Evolutionary conservation across 306 rosid genomes (phyloP), one percentile per base, ranked within the genome.

Genomic region (Lathyrus oleraceus): DNA sequence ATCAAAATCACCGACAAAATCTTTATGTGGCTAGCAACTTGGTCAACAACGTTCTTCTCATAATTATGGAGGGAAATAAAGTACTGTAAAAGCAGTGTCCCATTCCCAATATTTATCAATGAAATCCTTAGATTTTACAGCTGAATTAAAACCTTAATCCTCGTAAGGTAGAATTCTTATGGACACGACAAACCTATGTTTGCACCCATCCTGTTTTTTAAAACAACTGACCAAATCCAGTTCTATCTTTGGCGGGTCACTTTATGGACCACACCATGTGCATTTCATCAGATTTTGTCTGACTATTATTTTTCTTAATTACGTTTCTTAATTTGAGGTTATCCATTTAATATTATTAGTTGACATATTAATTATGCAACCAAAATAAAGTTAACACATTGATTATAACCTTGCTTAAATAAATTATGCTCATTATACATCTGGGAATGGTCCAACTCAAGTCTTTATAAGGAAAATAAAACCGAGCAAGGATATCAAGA

Each of bases 1-100:
- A 70, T 4, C 1, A 20, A 72, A 70, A 21, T 56, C 85, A 82
- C 88, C 85, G 85, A 87, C 85, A 53, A 11, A 53, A 10, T 21
- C 8, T 53, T 3, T 21, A n/a, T 11, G 32, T 21, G 15, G 35
- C 30, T 53, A 11, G 35, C 60, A 10, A 21, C 15, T 21, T 10
- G 32, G 60, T 53, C 60, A 53, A 40, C 71, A 70, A 77, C 43
- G 75, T 53, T 68, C 65, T 38, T 52, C 44, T 64, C 79, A 66
- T 65, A 53, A 67, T n/a, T 10, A 14, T 51, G 47, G 42, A 14
- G 28, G 17, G 10, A 58, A 14, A 43, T 47, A 60, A 74, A 15
- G 27, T 28, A n/a, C n/a, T n/a, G n/a, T n/a, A 23, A 69, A 53
- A 63, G 58, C 40, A 27, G 70, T 4, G 56, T 56, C 77, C 58